Percentiles rank a stretch among this genome's conserved stretches.
Conservation (phyloP, 176 grass and related monocot species). For the Rhynchospora pubera region DNA sequence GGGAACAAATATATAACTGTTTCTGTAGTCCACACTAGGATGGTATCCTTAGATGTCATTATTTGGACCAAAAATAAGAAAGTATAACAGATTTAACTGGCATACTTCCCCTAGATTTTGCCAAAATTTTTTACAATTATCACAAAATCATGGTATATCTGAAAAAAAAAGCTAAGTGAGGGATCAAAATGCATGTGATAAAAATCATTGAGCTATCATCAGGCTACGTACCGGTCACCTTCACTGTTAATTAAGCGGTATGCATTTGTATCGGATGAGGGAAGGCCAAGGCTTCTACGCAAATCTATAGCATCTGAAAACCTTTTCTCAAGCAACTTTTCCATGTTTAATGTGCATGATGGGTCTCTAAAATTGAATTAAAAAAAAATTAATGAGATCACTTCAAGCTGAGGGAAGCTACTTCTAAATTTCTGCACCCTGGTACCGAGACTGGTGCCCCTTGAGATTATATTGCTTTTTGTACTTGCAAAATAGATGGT, state of each 20-base stretch:
- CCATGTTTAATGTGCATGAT: slow-evolving; percentile 66
- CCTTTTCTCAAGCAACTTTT: slow-evolving; percentile 77
- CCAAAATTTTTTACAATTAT: not conserved
- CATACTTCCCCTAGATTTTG: not conserved
- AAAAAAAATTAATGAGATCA: slow-evolving; percentile 4
- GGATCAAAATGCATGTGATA: not conserved
- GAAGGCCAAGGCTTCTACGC: slow-evolving; percentile 51
- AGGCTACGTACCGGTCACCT: slow-evolving; percentile 61
- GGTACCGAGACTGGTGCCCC: not conserved
- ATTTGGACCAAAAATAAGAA: not conserved
- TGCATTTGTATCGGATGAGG: slow-evolving; percentile 64
- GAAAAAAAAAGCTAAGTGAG: not conserved
- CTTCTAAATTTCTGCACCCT: not conserved
- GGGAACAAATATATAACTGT: not conserved
- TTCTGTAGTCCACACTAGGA: not conserved
- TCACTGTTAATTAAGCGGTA: slow-evolving; percentile 95
- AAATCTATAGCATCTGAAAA: slow-evolving; percentile 58
- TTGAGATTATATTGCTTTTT: not conserved
- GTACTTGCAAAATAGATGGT: not conserved
- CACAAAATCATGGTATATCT: not conserved
- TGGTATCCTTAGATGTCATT: not conserved
- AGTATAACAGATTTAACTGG: not conserved
- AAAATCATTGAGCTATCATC: not conserved
- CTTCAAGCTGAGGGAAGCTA: not conserved
- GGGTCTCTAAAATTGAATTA: slow-evolving; percentile 46